phyloP scores from a whole-genome alignment of 257 asterid species.

The Hygrophila difformis region DNA sequence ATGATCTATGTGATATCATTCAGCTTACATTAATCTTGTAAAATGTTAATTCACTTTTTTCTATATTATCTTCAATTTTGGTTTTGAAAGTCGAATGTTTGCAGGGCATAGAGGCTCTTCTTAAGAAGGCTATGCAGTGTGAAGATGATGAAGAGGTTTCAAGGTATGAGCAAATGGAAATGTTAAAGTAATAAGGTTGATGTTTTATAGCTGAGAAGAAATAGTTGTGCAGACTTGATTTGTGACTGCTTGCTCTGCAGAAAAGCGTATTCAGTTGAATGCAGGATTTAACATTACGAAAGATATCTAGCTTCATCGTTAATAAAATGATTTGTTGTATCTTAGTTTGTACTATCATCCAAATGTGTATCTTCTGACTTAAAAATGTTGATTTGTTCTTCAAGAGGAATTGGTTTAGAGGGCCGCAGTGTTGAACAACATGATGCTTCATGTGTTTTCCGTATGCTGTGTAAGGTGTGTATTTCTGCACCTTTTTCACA shows the following conservation, averaged over 20 bases:
- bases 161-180: too few species aligned
- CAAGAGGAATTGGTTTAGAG: slow-evolving; percentile 62
- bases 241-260: slow-evolving; percentile 9
- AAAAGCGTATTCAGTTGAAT: slow-evolving; percentile 12
- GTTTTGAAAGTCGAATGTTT: slow-evolving; percentile 16
- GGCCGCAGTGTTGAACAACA: slow-evolving; percentile 60
- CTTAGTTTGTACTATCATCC: slow-evolving; percentile 11
- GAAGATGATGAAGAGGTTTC: slow-evolving; percentile 75
- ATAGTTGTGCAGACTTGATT: slow-evolving; percentile 13
- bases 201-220: slow-evolving; percentile 9
- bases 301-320: slow-evolving; percentile 9
- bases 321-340: slow-evolving; percentile 1
- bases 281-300: slow-evolving; percentile 2
- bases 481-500: slow-evolving; percentile 16
- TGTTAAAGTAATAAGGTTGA: slow-evolving; percentile 10
- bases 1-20: slow-evolving; percentile 6
- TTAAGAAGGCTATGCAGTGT: slow-evolving; percentile 78
- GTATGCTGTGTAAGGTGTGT: slow-evolving; percentile 91
- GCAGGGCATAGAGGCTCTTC: slow-evolving; percentile 82
- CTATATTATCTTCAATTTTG: slow-evolving; percentile 17
- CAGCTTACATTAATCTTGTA: slow-evolving; percentile 2
- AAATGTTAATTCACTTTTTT: slow-evolving; percentile 11
- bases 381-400: slow-evolving; percentile 19
- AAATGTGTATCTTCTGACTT: slow-evolving; percentile 23
- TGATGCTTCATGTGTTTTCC: slow-evolving; percentile 86